Evolutionary conservation across 441 rosid genomes (phyloP).

Genomic region (Jatropha multifida): DNA sequence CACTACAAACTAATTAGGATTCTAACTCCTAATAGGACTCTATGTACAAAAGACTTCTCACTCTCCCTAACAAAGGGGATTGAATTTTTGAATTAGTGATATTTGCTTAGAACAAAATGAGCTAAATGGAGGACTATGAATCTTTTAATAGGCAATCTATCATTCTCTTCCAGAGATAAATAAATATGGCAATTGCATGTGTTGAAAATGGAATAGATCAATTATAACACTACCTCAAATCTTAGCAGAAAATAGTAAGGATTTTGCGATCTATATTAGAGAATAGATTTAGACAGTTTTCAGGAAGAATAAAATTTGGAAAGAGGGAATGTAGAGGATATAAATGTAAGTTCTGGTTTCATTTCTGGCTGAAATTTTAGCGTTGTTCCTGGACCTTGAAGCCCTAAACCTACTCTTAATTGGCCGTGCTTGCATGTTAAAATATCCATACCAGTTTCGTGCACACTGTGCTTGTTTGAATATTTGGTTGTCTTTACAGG

Average conservation of each 20-base stretch:
- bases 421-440: neutral
- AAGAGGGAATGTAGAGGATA: neutral
- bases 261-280: neutral
- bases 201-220: conserved; percentile 3
- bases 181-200: neutral
- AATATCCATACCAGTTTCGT: neutral
- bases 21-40: too few species aligned
- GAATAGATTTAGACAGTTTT: neutral
- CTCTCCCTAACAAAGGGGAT: neutral
- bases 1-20: too few species aligned
- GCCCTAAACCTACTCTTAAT: neutral
- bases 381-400: neutral
- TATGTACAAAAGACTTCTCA: too few species aligned
- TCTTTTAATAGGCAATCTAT: neutral
- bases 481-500: conserved; percentile 41
- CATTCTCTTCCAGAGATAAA: neutral
- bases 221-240: neutral
- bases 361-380: neutral
- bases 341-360: neutral
- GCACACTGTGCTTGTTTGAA: neutral
- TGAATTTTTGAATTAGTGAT: neutral
- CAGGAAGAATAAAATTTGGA: neutral
- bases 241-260: neutral
- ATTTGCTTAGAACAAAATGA: neutral
- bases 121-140: neutral